phyloP scores from a whole-genome alignment of 2,329 filamentous ascomycete genomes.

The Fusarium chlamydosporum region DNA sequence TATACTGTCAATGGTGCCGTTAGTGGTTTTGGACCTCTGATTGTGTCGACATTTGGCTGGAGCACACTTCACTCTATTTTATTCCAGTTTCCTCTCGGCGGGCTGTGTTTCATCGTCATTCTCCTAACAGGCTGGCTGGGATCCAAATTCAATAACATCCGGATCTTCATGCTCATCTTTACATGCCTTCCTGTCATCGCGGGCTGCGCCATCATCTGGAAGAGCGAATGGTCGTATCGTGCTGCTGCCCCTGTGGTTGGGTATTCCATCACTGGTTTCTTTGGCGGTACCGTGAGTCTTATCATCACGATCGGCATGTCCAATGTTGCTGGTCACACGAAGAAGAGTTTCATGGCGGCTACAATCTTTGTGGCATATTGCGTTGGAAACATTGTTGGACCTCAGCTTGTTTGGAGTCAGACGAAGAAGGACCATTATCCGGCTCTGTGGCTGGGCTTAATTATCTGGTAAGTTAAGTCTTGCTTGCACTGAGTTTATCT shows the following conservation, averaged over 20 bases:
- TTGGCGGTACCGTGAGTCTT: conserved; percentile 76
- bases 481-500: accelerated
- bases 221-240: conserved; percentile 72
- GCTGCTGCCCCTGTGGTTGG: conserved; percentile 77
- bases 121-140: conserved; percentile 75
- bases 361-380: conserved; percentile 83
- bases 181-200: conserved; percentile 82
- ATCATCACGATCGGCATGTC: conserved; percentile 68
- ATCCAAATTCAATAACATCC: conserved; percentile 71
- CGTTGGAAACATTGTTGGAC: conserved; percentile 81
- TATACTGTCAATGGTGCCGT: conserved; percentile 81
- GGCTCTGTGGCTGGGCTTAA: conserved; percentile 77
- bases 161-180: conserved; percentile 73
- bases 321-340: conserved; percentile 82
- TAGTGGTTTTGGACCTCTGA: conserved; percentile 77
- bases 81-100: conserved; percentile 81
- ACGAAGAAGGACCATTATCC: conserved; percentile 78
- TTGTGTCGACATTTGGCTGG: conserved; percentile 79
- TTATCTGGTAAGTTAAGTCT: conserved; percentile 64
- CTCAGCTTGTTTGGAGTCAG: conserved; percentile 77
- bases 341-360: conserved; percentile 82
- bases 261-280: conserved; percentile 80
- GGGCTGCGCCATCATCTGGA: conserved; percentile 82
- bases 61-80: conserved; percentile 75
- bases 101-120: conserved; percentile 76